Conservation (phyloP, 495 filamentous ascomycete species). For the Tuber brumale region DNA sequence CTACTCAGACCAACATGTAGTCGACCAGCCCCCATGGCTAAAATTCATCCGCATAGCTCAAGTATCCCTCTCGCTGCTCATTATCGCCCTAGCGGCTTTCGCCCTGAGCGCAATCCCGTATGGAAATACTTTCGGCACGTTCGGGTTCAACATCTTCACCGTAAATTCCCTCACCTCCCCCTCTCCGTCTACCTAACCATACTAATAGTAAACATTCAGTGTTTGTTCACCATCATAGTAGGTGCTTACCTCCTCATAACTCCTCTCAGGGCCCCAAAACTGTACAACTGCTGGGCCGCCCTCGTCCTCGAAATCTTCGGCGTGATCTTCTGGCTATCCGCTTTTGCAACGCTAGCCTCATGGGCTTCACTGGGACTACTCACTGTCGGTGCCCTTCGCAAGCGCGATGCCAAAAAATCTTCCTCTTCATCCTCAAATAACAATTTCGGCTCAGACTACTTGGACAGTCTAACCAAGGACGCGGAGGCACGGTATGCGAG, state of each 20-base stretch:
- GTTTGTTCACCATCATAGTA: conserved; percentile 14
- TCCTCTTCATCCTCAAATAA: not conserved
- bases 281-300: conserved; percentile 25
- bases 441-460: not conserved
- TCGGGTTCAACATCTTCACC: conserved; percentile 25
- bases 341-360: conserved; percentile 15
- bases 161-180: not conserved
- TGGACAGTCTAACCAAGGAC: not conserved
- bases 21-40: conserved; percentile 18
- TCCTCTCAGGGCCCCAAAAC: not conserved
- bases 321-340: conserved; percentile 19
- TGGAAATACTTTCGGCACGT: conserved; percentile 12
- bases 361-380: conserved; percentile 10
- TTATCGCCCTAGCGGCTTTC: conserved; percentile 13
- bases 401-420: not conserved
- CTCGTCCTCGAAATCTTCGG: conserved; percentile 20
- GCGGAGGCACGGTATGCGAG: not conserved
- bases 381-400: not conserved
- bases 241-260: conserved; percentile 16
- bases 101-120: conserved; percentile 5
- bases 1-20: conserved; percentile 12
- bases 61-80: not conserved
- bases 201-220: conserved; percentile 2
- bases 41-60: conserved; percentile 22
- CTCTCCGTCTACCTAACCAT: not conserved